A percentile compares a stretch with the other conserved stretches of the same genome.
These are phyloP conservation scores for Yueomyces sp. DNA, from an alignment of 805 yeast species.

Conservation along the genomic window DNA sequence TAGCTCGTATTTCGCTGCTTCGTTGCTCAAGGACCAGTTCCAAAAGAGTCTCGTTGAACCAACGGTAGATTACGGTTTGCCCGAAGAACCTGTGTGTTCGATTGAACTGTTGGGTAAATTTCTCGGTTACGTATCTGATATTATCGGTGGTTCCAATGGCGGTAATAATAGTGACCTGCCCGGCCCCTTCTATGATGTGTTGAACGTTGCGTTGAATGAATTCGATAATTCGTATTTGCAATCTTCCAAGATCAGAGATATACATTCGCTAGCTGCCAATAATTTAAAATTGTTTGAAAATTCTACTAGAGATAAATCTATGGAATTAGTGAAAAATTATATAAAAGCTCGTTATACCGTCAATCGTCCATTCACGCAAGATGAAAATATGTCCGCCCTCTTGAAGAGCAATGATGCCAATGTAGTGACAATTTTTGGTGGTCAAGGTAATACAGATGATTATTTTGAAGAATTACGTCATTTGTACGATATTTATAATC, in stretches of 20 bases:
- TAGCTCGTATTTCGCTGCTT: conserved; percentile 59
- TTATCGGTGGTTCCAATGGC: conserved; percentile 28
- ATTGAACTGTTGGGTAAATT: conserved; percentile 78
- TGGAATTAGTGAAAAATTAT: conserved; percentile 66
- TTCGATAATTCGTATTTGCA: conserved; percentile 70
- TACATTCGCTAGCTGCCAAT: conserved; percentile 75
- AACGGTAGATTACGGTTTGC: conserved; percentile 76
- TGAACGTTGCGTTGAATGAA: conserved; percentile 59
- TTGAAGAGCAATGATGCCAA: conserved; percentile 46
- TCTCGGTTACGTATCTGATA: conserved; percentile 53
- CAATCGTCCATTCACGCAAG: conserved; percentile 29
- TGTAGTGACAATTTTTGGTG: conserved; percentile 85
- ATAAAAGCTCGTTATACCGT: conserved; percentile 43
- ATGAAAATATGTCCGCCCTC: conserved; percentile 42
- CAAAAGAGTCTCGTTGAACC: conserved; percentile 60
- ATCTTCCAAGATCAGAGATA: conserved; percentile 43
- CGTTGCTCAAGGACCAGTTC: conserved; percentile 82
- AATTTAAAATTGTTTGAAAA: not conserved
- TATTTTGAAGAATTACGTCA: conserved; percentile 94
- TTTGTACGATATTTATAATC: conserved; percentile 62
- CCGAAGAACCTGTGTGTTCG: conserved; percentile 77
- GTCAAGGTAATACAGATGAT: conserved; percentile 97
- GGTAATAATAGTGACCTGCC: not conserved
- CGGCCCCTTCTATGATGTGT: conserved; percentile 49
- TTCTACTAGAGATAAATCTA: conserved; percentile 60